Percentiles rank a stretch among this genome's conserved stretches.
phyloP scores from a whole-genome alignment of 2,329 filamentous ascomycete species.

The Colletotrichum lentis region DNA sequence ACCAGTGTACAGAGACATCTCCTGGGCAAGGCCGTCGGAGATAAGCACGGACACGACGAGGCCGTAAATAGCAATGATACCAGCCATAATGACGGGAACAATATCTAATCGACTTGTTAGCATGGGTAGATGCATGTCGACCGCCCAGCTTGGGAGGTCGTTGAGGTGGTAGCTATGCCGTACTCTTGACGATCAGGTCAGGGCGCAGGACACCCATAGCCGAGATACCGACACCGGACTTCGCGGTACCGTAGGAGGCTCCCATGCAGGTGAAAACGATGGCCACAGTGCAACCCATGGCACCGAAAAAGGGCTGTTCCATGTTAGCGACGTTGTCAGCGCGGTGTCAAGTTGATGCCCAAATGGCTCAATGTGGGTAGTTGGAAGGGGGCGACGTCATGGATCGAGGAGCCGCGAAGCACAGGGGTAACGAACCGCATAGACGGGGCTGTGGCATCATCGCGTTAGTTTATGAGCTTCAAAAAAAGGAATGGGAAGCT shows the following conservation, averaged over 20 bases:
- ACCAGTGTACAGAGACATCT: conserved; percentile 78
- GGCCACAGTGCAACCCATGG: conserved; percentile 96
- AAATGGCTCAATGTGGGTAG: conserved; percentile 36
- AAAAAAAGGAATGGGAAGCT: conserved; percentile 16
- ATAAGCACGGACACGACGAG: conserved; percentile 89
- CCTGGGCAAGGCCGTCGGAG: conserved; percentile 78
- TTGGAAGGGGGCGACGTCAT: conserved; percentile 38
- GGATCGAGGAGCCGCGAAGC: conserved; percentile 36
- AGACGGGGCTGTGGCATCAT: conserved; percentile 77
- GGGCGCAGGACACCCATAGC: conserved; percentile 98
- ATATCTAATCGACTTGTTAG: conserved; percentile 72
- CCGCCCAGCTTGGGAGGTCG: not conserved
- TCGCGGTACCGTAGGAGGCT: conserved; percentile 97
- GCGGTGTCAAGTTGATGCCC: conserved; percentile 16
- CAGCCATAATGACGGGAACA: conserved; percentile 99
- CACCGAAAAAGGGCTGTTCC: conserved; percentile 86
- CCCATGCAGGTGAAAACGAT: conserved; percentile 97
- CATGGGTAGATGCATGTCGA: conserved; percentile 27
- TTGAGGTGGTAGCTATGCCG: conserved; percentile 47
- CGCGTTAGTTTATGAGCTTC: conserved; percentile 41
- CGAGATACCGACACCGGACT: conserved; percentile 98
- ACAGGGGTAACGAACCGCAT: conserved; percentile 82
- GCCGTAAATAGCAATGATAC: conserved; percentile 99
- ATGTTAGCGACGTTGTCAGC: conserved; percentile 47
- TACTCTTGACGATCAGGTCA: conserved; percentile 99